These are phyloP conservation scores for Paraphoma chrysanthemicola DNA, from an alignment of 2,329 filamentous ascomycete genomes.

Conservation along the genomic window DNA sequence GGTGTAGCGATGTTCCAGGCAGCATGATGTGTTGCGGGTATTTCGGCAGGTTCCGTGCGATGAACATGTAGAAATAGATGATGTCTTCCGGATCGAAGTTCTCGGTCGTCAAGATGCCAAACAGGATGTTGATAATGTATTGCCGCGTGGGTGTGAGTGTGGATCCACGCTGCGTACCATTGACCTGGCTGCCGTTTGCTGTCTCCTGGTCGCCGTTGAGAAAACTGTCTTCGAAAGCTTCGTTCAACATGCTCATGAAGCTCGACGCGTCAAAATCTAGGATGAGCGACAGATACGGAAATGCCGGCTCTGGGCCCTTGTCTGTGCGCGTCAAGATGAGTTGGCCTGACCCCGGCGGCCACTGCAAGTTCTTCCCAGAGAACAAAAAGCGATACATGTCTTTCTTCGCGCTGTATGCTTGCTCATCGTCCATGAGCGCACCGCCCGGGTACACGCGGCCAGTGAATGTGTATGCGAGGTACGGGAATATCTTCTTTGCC, in stretches of 20 bases:
- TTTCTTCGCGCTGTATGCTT: constrained; percentile 78
- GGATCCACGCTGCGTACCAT: constrained; percentile 56
- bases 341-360: constrained; percentile 71
- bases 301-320: constrained; percentile 71
- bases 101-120: constrained; percentile 83
- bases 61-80: constrained; percentile 98
- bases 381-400: constrained; percentile 95
- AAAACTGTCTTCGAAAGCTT: constrained; percentile 95
- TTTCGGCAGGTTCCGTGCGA: constrained; percentile 93
- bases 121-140: constrained; percentile 87
- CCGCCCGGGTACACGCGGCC: constrained; percentile 92
- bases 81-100: constrained; percentile 82
- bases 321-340: constrained; percentile 66
- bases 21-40: constrained; percentile 95
- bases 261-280: constrained; percentile 89
- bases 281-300: constrained; percentile 83
- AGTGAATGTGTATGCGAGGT: constrained; percentile 89
- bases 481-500: constrained; percentile 91
- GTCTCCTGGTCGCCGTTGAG: constrained; percentile 80
- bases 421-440: constrained; percentile 72
- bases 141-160: constrained; percentile 74
- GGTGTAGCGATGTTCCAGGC: constrained; percentile 82
- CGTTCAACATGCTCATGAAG: constrained; percentile 93
- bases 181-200: constrained; percentile 58
- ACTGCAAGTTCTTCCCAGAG: constrained; percentile 77